Conservation (phyloP, 1,284 basidiomycete species). For the Pholiota adiposa region DNA sequence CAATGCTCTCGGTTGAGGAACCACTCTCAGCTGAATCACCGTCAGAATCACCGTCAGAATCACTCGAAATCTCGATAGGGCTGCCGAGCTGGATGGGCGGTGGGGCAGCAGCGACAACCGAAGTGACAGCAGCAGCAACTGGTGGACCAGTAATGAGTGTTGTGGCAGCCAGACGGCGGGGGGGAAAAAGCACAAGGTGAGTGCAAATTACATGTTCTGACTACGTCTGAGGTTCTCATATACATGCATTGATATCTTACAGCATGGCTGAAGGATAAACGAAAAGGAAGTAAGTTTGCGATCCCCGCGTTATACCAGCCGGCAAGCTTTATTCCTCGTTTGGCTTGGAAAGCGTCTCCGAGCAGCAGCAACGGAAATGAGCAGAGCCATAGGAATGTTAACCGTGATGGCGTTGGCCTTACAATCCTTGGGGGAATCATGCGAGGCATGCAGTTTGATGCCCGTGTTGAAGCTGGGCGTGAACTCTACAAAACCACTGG, state of each 20-base stretch:
- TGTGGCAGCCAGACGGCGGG: background rate
- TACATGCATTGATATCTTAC: background rate
- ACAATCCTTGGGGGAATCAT: conserved; percentile 28
- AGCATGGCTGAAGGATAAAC: conserved; percentile 33
- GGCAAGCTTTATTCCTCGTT: conserved; percentile 26
- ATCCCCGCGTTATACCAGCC: conserved; percentile 29
- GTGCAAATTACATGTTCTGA: background rate
- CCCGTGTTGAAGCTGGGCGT: conserved; percentile 14
- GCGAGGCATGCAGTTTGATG: conserved; percentile 28
- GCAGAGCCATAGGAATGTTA: conserved; percentile 27
- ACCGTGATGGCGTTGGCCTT: conserved; percentile 26
- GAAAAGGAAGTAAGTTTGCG: conserved; percentile 18
- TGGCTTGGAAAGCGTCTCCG: conserved; percentile 29
- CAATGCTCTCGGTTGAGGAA: too few species aligned
- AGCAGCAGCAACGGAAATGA: conserved; percentile 31
- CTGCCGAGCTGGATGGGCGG: too few species aligned
- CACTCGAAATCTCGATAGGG: too few species aligned
- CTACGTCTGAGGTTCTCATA: background rate
- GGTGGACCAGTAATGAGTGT: too few species aligned
- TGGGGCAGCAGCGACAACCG: too few species aligned
- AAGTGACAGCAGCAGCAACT: too few species aligned
- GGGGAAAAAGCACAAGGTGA: background rate
- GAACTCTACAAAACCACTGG: conserved; percentile 17
- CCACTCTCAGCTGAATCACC: too few species aligned
- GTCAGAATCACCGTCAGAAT: too few species aligned